These are phyloP conservation scores for Ophiostoma perfectum DNA, from an alignment of 2,329 filamentous ascomycete genomes.

Conservation along the genomic window DNA sequence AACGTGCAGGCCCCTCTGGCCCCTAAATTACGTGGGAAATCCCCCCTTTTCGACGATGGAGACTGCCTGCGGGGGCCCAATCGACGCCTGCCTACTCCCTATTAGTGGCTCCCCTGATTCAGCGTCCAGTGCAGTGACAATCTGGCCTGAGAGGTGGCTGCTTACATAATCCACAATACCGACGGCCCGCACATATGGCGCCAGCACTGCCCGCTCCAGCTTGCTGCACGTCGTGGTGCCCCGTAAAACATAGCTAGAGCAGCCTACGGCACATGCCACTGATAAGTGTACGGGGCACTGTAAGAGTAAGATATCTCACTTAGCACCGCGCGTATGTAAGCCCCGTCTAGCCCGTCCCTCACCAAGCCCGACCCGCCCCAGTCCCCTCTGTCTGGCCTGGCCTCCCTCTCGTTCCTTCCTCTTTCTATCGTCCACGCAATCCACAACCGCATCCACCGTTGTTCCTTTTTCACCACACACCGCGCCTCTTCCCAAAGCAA, in stretches of 20 bases:
- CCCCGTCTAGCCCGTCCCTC: no score
- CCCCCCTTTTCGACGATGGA: not conserved
- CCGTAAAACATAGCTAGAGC: not conserved
- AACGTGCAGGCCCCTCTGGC: not conserved
- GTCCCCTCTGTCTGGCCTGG: not conserved
- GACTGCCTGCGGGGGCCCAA: not conserved
- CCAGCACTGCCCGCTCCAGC: not conserved
- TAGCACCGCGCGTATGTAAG: no score
- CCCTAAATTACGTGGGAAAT: not conserved
- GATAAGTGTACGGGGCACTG: not conserved
- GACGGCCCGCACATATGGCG: not conserved
- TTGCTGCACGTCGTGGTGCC: slow-evolving; percentile 1
- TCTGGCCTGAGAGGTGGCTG: not conserved
- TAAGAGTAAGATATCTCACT: no score
- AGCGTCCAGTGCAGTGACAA: not conserved
- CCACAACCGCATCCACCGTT: slow-evolving; percentile 11
- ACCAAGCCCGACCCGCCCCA: no score
- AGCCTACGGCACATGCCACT: slow-evolving; percentile 1
- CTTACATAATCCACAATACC: not conserved
- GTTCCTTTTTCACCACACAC: slow-evolving; percentile 17
- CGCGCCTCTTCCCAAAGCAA: slow-evolving; percentile 14
- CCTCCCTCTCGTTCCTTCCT: not conserved
- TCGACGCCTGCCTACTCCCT: not conserved
- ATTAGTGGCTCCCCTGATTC: not conserved
- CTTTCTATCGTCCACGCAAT: slow-evolving; percentile 17